These are phyloP conservation scores for Beauveria sp. DNA, from an alignment of 2,329 filamentous ascomycete species.

Conservation along the genomic window DNA sequence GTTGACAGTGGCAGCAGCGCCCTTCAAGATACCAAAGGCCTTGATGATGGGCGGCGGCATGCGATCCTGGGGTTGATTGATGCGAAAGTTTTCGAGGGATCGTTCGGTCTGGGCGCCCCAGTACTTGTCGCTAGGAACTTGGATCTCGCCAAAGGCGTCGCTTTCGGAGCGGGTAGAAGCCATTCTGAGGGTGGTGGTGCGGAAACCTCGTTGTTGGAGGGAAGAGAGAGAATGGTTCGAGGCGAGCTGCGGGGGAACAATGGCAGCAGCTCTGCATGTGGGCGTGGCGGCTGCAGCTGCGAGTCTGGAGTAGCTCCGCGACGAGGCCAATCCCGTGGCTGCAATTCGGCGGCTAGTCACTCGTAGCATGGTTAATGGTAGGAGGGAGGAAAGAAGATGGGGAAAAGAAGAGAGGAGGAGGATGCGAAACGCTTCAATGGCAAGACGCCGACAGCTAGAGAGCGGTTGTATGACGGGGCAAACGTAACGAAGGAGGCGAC, in stretches of 20 bases:
- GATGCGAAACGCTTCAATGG: conserved; percentile 5
- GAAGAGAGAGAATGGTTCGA: not conserved
- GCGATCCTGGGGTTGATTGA: conserved; percentile 98
- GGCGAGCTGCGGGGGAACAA: conserved; percentile 3
- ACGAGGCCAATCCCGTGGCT: not conserved
- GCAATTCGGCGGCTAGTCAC: conserved; percentile 5
- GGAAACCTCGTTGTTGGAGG: conserved; percentile 12
- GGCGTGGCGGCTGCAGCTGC: conserved; percentile 6
- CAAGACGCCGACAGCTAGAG: not conserved
- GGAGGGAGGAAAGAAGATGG: not conserved
- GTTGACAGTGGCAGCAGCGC: conserved; percentile 91
- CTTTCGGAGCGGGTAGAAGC: conserved; percentile 71
- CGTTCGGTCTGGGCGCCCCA: conserved; percentile 98
- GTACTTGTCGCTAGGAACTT: conserved; percentile 89
- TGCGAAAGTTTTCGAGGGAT: conserved; percentile 94
- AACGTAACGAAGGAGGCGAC: not conserved
- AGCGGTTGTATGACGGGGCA: not conserved
- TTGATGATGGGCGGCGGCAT: conserved; percentile 90
- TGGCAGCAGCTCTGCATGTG: not conserved
- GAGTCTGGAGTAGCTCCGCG: conserved; percentile 3
- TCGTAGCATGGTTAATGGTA: not conserved
- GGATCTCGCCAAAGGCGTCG: conserved; percentile 95
- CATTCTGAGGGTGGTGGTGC: conserved; percentile 32
- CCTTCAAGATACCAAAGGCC: conserved; percentile 96
- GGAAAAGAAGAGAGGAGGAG: not conserved